These are phyloP conservation scores for Onygenales sp. DNA, from an alignment of 2,329 filamentous ascomycete species.

Conservation along the genomic window DNA sequence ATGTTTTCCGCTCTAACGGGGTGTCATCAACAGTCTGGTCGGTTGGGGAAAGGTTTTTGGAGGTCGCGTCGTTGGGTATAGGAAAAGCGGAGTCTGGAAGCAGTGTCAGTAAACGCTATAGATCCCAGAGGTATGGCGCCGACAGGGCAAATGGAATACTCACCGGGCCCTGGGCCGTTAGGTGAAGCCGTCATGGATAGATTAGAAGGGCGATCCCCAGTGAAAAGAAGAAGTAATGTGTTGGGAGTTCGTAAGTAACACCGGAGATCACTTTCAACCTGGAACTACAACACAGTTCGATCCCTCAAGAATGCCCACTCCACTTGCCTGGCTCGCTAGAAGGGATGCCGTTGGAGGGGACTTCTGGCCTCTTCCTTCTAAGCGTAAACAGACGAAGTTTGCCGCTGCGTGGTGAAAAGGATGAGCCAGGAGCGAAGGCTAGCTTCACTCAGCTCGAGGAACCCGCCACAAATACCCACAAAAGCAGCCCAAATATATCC, in stretches of 20 bases:
- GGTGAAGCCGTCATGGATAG: constrained; percentile 25
- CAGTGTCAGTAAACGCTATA: constrained; percentile 8
- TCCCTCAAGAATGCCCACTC: no score
- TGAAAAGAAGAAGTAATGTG: neutral
- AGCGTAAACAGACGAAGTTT: neutral
- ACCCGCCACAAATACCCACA: neutral
- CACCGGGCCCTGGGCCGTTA: constrained; percentile 19
- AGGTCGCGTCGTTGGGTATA: constrained; percentile 2
- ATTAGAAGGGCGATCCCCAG: constrained; percentile 1
- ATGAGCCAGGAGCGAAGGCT: neutral
- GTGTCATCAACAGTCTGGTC: neutral
- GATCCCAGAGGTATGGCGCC: constrained; percentile 1
- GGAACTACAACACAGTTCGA: no score
- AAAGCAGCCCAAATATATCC: neutral
- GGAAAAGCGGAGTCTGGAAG: constrained; percentile 8
- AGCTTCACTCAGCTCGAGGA: constrained; percentile 1
- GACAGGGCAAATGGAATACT: constrained; percentile 10
- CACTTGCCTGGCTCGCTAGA: no score
- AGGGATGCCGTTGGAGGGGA: no score
- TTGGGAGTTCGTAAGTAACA: neutral
- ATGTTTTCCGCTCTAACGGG: neutral
- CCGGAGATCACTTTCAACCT: neutral
- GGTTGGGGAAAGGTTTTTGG: neutral
- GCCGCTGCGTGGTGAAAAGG: neutral
- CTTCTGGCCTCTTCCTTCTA: neutral